Evolutionary conservation across 139 green algal genomes (phyloP).

Genomic region (Picochlorum sp.): DNA sequence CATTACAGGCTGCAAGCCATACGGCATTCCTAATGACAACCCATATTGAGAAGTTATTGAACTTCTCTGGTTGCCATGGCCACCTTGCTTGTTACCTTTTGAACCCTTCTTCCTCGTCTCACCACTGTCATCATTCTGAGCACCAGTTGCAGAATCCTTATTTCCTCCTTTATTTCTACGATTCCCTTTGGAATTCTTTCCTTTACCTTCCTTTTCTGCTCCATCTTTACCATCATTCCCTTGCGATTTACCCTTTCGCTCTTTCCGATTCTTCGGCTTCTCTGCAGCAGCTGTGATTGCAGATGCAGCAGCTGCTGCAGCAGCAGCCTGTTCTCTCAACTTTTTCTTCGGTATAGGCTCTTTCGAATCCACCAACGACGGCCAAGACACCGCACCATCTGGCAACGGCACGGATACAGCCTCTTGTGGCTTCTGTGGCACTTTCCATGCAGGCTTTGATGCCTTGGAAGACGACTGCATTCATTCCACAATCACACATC

Average conservation of each 20-base stretch:
- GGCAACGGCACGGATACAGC: neutral
- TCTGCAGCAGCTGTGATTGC: neutral
- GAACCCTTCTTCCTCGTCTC: neutral
- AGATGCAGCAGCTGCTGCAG: neutral
- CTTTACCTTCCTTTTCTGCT: neutral
- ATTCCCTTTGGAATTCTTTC: neutral
- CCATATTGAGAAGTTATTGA: neutral
- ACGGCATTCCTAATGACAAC: neutral
- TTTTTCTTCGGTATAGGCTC: constrained; percentile 55
- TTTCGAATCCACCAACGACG: constrained; percentile 66
- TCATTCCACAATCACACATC: too few relatives aligned
- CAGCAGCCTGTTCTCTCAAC: constrained; percentile 10
- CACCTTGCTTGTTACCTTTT: neutral
- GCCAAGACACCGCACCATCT: constrained; percentile 35
- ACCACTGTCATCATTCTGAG: neutral
- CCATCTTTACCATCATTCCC: neutral
- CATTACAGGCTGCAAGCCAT: neutral
- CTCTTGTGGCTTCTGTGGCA: constrained; percentile 22
- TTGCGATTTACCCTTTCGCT: neutral
- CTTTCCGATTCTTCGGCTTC: neutral
- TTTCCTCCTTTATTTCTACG: neutral
- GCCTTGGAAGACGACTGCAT: too few relatives aligned
- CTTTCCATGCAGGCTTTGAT: constrained; percentile 65
- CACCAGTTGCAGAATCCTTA: too few relatives aligned
- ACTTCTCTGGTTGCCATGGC: neutral